Percentiles rank a stretch among this genome's conserved stretches.
Evolutionary conservation across 495 filamentous ascomycete species (phyloP).

Genomic region (Penicillium paradoxum): DNA sequence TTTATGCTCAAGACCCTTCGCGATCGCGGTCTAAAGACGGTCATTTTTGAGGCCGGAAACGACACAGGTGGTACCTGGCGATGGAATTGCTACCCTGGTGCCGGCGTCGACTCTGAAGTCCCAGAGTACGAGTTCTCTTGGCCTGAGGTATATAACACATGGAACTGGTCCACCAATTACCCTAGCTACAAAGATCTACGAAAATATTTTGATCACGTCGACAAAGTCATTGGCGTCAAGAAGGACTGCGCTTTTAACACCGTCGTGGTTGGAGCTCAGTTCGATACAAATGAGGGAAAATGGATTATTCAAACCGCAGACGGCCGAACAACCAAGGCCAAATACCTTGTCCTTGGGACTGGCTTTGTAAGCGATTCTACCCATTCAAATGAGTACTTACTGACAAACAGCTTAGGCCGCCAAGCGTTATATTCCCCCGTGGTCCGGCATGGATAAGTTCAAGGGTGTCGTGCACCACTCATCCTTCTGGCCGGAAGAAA

Average conservation of each 20-base stretch:
- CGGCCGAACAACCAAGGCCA: slow-evolving; percentile 39
- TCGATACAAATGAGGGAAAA: slow-evolving; percentile 32
- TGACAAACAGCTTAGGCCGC: slow-evolving; percentile 5
- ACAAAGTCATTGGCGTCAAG: slow-evolving; percentile 42
- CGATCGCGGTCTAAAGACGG: slow-evolving; percentile 22
- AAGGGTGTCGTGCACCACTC: slow-evolving; percentile 52
- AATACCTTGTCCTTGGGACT: slow-evolving; percentile 45
- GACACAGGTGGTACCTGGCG: slow-evolving; percentile 47
- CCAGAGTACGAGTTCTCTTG: slow-evolving; percentile 49
- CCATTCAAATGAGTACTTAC: neutral
- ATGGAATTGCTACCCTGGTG: slow-evolving; percentile 48
- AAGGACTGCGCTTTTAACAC: slow-evolving; percentile 49
- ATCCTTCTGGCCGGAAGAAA: slow-evolving; percentile 53
- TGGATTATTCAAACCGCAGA: slow-evolving; percentile 50
- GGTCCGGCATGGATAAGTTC: slow-evolving; percentile 49
- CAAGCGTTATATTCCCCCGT: slow-evolving; percentile 42
- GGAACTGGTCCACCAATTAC: slow-evolving; percentile 50
- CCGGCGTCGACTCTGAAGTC: slow-evolving; percentile 45
- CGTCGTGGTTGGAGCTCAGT: slow-evolving; percentile 44
- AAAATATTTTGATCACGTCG: slow-evolving; percentile 54
- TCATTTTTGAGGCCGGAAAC: slow-evolving; percentile 39
- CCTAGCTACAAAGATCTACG: slow-evolving; percentile 47
- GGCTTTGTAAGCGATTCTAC: slow-evolving; percentile 17
- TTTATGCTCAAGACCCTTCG: slow-evolving; percentile 29
- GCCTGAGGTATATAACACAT: slow-evolving; percentile 49